Base-by-base conservation (phyloP, 495 filamentous ascomycete genomes). In the Trichoderma reesei region DNA sequence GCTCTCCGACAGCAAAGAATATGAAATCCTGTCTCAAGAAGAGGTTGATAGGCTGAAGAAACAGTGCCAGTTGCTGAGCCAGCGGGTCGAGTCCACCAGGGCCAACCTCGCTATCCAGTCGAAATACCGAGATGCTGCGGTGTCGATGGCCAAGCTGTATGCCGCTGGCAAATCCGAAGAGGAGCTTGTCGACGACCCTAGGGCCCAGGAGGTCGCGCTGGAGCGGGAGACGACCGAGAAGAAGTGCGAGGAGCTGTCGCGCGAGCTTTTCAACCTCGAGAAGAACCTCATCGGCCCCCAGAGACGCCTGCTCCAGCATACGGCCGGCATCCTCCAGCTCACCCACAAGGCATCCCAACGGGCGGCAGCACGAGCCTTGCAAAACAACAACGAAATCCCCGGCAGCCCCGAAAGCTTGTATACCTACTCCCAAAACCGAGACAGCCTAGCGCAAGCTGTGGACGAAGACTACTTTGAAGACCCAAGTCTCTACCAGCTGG, bases 11-110 rank as follows among this genome's bases (percentile, higher is more conserved):
- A 93, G 90, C 73, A 84, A 85, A 68, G 75, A 85, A 65, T 98
- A 85, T 72, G 88, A 94, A 71, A 83, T 98, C 11, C 78, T 98
- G 18, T 91, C 92, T 0, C 86, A 91, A 54, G 92, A 95, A 69
- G 92, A 96, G 71, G 86, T 96, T 26, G 94, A 98, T 62, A 82
- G 83, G 7, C 75, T 98, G 69, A 98, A 98, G 79, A 95, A 90
- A 72, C 90, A 96, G 75, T 80, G 86, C 60, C 79, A 83, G 46
- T 75, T 84, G 13, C 74, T 98, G 36, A 80, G 81, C 36, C 83
- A 81, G 67, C 87, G 90, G n/a, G 86, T 94, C 69, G 90, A 91
- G 63, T 85, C 87, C 56, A 85, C 90, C 11, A 85, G 86, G 70
- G 82, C 89, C 41, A 96, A 90, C 74, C 80, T 98, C 42, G 85